These are phyloP conservation scores for Pachyrhizus erosus DNA, from an alignment of 306 rosid species.

Conservation along the genomic window DNA sequence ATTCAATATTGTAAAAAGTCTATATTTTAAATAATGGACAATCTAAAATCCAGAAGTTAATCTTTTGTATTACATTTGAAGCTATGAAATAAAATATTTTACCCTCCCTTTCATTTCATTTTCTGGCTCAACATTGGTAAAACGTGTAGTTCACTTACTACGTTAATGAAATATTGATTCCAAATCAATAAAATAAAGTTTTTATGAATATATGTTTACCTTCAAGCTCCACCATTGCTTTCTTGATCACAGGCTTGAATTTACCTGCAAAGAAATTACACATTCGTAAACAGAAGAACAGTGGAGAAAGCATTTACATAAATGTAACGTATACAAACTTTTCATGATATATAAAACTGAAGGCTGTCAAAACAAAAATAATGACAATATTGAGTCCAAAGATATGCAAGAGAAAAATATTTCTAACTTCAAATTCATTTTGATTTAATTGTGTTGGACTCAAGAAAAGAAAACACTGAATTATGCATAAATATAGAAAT, in stretches of 20 bases:
- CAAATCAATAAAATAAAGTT: background rate
- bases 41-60: background rate
- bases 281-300: constrained; percentile 12
- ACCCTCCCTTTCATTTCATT: background rate
- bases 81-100: background rate
- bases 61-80: background rate
- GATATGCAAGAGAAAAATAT: background rate
- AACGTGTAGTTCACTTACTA: constrained; percentile 5
- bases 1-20: constrained; percentile 1
- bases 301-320: constrained; percentile 20
- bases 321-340: constrained; percentile 23
- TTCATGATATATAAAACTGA: background rate
- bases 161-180: background rate
- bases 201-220: constrained; percentile 55
- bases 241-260: constrained; percentile 99
- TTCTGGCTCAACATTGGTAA: background rate
- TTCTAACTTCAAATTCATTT: background rate
- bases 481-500: background rate
- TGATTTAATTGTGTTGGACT: background rate
- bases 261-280: constrained; percentile 68
- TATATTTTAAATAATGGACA: background rate
- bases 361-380: background rate
- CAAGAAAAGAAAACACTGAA: background rate
- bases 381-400: background rate
- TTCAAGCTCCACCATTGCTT: constrained; percentile 99